Conservation (phyloP, 192 early-diverging fungal species). For the Coemansia sp. region DNA sequence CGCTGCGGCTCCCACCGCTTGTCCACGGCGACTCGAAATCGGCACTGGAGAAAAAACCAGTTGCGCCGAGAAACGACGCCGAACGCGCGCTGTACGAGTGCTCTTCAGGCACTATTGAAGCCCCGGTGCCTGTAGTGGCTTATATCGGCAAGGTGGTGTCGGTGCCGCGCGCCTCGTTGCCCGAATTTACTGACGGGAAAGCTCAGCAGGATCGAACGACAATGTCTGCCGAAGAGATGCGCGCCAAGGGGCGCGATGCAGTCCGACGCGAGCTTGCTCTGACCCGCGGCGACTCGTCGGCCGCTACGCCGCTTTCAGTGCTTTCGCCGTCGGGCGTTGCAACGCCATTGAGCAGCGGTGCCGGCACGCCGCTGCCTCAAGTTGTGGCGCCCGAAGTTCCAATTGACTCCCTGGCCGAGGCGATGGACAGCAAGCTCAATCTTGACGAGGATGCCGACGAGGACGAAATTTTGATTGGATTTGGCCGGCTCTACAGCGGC, state of each 20-base stretch:
- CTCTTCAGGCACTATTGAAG: constrained; percentile 44
- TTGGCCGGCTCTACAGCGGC: constrained; percentile 91
- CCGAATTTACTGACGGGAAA: constrained; percentile 44
- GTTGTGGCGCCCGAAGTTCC: background rate
- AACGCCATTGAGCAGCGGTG: constrained; percentile 30
- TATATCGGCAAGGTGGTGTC: constrained; percentile 95
- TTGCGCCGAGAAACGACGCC: constrained; percentile 54
- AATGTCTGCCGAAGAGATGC: constrained; percentile 84
- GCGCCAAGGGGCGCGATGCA: constrained; percentile 62
- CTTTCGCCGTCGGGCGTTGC: constrained; percentile 6
- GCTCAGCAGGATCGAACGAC: constrained; percentile 59
- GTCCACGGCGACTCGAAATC: constrained; percentile 51
- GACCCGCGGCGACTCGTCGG: constrained; percentile 15
- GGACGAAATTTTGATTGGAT: constrained; percentile 78
- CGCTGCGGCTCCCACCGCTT: constrained; percentile 71
- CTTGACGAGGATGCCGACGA: constrained; percentile 28
- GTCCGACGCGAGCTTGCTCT: constrained; percentile 47
- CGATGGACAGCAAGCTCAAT: constrained; percentile 27
- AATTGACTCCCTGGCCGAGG: constrained; percentile 26
- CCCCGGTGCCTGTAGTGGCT: constrained; percentile 66
- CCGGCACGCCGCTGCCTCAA: constrained; percentile 14
- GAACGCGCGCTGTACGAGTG: constrained; percentile 78
- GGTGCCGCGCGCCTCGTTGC: constrained; percentile 69
- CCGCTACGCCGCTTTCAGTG: constrained; percentile 21
- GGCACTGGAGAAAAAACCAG: constrained; percentile 21